phyloP scores from a whole-genome alignment of 495 filamentous ascomycete genomes.

The Podospora conica region DNA sequence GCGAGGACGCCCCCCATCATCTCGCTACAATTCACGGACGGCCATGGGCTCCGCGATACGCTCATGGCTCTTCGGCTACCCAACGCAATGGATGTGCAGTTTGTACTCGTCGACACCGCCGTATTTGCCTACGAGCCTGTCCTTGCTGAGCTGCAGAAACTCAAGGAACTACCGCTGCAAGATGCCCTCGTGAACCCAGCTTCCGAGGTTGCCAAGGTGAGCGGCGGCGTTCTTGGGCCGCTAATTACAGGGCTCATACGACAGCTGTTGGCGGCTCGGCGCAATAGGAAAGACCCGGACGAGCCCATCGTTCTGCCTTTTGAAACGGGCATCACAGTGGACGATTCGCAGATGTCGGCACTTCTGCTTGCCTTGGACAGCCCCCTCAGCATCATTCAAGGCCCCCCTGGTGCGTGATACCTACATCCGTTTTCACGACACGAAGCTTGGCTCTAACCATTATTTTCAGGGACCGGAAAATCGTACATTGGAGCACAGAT shows the following conservation, averaged over 20 bases:
- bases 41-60: constrained; percentile 25
- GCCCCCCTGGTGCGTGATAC: constrained; percentile 58
- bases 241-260: not conserved
- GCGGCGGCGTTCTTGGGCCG: not conserved
- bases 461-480: constrained; percentile 64
- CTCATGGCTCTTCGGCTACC: constrained; percentile 38
- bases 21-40: constrained; percentile 46
- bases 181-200: constrained; percentile 42
- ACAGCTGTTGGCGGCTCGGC: not conserved
- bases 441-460: constrained; percentile 3
- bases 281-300: not conserved
- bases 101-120: constrained; percentile 57
- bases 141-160: constrained; percentile 52
- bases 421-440: not conserved
- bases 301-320: not conserved
- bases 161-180: constrained; percentile 46
- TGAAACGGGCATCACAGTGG: constrained; percentile 35
- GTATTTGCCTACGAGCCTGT: constrained; percentile 71
- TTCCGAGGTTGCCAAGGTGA: not conserved
- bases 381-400: constrained; percentile 61
- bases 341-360: constrained; percentile 54
- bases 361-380: constrained; percentile 50
- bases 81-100: constrained; percentile 36
- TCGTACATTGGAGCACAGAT: constrained; percentile 69
- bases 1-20: constrained; percentile 41